phyloP scores from a whole-genome alignment of 345 rosid genomes.

The Isatis tinctoria region DNA sequence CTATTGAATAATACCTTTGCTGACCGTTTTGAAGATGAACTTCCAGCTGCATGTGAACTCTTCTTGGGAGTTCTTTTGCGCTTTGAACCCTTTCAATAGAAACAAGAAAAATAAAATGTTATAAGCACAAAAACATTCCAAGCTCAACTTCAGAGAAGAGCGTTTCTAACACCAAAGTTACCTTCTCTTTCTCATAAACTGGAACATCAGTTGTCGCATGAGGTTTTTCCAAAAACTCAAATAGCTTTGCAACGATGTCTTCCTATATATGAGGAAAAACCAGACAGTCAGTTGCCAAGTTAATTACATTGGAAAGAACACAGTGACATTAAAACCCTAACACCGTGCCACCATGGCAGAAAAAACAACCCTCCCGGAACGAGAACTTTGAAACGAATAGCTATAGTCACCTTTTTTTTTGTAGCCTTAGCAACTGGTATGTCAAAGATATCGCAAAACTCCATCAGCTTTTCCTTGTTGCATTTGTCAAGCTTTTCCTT shows the following conservation, averaged over 20 bases:
- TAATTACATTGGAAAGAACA: not conserved
- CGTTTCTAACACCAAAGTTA: slow-evolving; percentile 9
- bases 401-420: slow-evolving; percentile 61
- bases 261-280: slow-evolving; percentile 49
- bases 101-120: not conserved
- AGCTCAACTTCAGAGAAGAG: not conserved
- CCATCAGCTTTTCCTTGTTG: slow-evolving; percentile 75
- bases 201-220: slow-evolving; percentile 56
- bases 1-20: slow-evolving; percentile 49
- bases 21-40: slow-evolving; percentile 48
- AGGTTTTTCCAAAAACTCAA: slow-evolving; percentile 82
- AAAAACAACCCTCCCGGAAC: not conserved
- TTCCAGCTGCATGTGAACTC: slow-evolving; percentile 45
- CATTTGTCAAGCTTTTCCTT: slow-evolving; percentile 84
- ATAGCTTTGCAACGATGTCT: slow-evolving; percentile 61
- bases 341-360: not conserved
- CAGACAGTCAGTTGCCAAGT: slow-evolving; percentile 6
- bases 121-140: not conserved
- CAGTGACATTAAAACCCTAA: not conserved
- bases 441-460: slow-evolving; percentile 85
- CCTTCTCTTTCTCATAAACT: slow-evolving; percentile 79
- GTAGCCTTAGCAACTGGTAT: slow-evolving; percentile 55
- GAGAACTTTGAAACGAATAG: not conserved
- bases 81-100: slow-evolving; percentile 47
- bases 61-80: slow-evolving; percentile 59